phyloP scores from a whole-genome alignment of 2,329 filamentous ascomycete genomes.

The Xylariaceae sp. region DNA sequence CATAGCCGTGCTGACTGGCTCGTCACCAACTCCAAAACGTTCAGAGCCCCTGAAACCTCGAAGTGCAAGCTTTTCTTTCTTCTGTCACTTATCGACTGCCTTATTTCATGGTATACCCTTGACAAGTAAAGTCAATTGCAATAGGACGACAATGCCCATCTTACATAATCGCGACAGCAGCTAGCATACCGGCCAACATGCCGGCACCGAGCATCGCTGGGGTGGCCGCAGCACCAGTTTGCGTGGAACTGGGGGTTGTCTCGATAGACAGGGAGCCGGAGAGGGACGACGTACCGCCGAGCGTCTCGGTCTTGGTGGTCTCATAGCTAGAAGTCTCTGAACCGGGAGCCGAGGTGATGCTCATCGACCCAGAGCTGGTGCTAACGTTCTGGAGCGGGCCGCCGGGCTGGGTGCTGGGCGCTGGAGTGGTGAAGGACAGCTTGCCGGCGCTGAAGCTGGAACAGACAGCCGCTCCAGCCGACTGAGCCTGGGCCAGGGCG shows the following conservation, averaged over 20 bases:
- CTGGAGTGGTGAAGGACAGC: slow-evolving; percentile 11
- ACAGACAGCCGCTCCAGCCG: slow-evolving; percentile 29
- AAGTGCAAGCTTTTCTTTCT: not conserved
- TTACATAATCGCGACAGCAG: slow-evolving; percentile 19
- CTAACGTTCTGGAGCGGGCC: slow-evolving; percentile 3
- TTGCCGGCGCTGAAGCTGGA: slow-evolving; percentile 24
- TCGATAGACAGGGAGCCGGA: slow-evolving; percentile 5
- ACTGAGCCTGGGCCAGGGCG: slow-evolving; percentile 28
- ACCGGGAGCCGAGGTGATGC: slow-evolving; percentile 4
- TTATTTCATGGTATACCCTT: not conserved
- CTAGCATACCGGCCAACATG: slow-evolving; percentile 21
- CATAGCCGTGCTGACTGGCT: not conserved
- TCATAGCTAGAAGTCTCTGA: not conserved
- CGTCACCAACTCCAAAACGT: not conserved
- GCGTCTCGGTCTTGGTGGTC: slow-evolving; percentile 7
- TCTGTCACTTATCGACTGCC: not conserved
- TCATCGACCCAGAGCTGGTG: slow-evolving; percentile 2
- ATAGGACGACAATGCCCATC: not conserved
- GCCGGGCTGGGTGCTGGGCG: not conserved
- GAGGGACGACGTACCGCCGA: slow-evolving; percentile 7
- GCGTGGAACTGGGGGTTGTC: not conserved
- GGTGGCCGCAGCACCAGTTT: not conserved
- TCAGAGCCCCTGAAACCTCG: too few species aligned
- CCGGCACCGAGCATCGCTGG: slow-evolving; percentile 14
- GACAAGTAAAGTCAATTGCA: not conserved